A percentile compares a stretch with the other conserved stretches of the same genome.
phyloP scores from a whole-genome alignment of 2,329 filamentous ascomycete genomes.

The Leptographium flavum region DNA sequence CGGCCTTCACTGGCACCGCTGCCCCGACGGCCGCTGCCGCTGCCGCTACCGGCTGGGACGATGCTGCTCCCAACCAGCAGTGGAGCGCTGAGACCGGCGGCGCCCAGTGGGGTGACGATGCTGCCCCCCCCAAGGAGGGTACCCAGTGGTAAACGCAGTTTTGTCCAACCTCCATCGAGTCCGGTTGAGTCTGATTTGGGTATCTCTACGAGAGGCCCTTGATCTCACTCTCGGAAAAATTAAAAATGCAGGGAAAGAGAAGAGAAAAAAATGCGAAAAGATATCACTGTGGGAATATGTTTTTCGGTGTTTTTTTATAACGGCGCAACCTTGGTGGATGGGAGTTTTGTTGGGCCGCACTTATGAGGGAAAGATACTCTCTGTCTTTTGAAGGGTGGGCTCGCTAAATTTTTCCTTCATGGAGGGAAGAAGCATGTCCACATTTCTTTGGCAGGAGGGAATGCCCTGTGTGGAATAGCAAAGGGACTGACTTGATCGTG shows the following conservation, averaged over 20 bases:
- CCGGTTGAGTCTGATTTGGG: too few species aligned
- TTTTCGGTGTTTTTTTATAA: slow-evolving; percentile 1
- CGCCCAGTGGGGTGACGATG: slow-evolving; percentile 38
- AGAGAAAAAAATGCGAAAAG: slow-evolving; percentile 5
- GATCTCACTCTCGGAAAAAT: neutral
- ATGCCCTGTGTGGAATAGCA: slow-evolving; percentile 86
- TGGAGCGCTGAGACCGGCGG: slow-evolving; percentile 50
- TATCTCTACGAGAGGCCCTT: neutral
- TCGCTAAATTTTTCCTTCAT: neutral
- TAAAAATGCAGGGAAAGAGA: neutral
- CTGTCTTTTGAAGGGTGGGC: slow-evolving; percentile 17
- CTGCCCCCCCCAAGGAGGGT: slow-evolving; percentile 28
- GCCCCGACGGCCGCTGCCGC: slow-evolving; percentile 32
- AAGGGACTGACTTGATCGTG: slow-evolving; percentile 83
- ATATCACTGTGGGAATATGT: neutral
- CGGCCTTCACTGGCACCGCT: slow-evolving; percentile 45
- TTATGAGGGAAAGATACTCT: slow-evolving; percentile 99
- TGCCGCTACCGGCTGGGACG: slow-evolving; percentile 33
- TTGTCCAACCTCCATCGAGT: neutral
- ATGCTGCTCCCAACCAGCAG: slow-evolving; percentile 52
- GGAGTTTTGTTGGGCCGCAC: slow-evolving; percentile 50
- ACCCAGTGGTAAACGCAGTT: slow-evolving; percentile 33
- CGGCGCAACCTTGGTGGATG: slow-evolving; percentile 1
- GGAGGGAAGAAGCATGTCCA: neutral
- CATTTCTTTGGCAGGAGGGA: slow-evolving; percentile 48